Conservation (phyloP, 164 flowering plant genomes). For the Chloranthus sessilifolius region DNA sequence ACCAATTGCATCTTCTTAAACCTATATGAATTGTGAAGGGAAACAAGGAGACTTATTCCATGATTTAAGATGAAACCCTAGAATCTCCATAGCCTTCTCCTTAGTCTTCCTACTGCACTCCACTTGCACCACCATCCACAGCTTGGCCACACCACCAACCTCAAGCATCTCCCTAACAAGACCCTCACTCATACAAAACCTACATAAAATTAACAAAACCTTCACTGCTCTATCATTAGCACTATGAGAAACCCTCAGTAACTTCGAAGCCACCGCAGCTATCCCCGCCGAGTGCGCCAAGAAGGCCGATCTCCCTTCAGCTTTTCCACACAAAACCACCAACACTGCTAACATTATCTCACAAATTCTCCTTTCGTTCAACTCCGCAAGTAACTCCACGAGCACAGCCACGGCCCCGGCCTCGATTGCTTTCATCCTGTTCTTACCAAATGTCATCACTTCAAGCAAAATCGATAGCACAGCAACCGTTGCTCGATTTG, state of each 20-base stretch:
- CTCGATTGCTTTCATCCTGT: conserved; percentile 52
- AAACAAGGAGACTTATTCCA: conserved; percentile 24
- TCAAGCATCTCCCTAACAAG: conserved; percentile 63
- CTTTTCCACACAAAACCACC: conserved; percentile 52
- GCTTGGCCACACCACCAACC: conserved; percentile 66
- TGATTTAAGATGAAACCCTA: conserved; percentile 16
- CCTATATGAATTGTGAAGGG: no score
- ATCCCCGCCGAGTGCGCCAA: conserved; percentile 55
- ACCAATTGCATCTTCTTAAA: no score
- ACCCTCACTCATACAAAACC: conserved; percentile 30
- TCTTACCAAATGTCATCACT: conserved; percentile 47
- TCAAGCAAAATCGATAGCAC: conserved; percentile 34
- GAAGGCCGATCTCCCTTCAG: conserved; percentile 70
- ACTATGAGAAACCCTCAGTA: conserved; percentile 60
- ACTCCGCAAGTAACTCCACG: conserved; percentile 49
- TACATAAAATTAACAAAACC: conserved; percentile 40
- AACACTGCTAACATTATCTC: conserved; percentile 47
- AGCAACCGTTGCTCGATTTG: conserved; percentile 42
- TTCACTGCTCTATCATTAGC: conserved; percentile 67
- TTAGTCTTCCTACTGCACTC: conserved; percentile 20
- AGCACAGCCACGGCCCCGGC: conserved; percentile 49
- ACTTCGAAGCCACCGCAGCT: conserved; percentile 64
- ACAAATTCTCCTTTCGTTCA: conserved; percentile 26
- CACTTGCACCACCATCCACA: conserved; percentile 34
- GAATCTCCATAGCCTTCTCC: conserved; percentile 21